phyloP scores from a whole-genome alignment of 768 basidiomycete species.

The Tylopilus felleus region DNA sequence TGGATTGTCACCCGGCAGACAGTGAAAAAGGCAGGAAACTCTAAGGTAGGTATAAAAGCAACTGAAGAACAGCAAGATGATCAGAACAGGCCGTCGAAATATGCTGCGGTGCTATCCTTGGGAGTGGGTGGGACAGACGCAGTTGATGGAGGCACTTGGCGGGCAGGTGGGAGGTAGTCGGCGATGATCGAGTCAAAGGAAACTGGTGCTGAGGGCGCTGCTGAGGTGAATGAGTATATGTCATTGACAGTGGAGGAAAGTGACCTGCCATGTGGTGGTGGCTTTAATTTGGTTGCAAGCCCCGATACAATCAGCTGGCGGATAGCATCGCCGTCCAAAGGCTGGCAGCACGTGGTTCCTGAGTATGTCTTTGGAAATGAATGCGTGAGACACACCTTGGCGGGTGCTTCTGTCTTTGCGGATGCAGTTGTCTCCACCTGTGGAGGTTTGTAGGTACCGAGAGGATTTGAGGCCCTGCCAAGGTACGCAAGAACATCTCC shows the following conservation, averaged over 20 bases:
- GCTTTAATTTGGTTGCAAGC: conserved; percentile 55
- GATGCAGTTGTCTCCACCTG: conserved; percentile 23
- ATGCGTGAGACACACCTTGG: conserved; percentile 33
- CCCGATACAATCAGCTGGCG: conserved; percentile 62
- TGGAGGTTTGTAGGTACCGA: conserved; percentile 66
- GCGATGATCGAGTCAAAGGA: conserved; percentile 74
- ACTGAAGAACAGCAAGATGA: not conserved
- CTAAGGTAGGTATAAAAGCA: conserved; percentile 17
- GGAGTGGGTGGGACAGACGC: conserved; percentile 5
- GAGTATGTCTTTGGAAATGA: not conserved
- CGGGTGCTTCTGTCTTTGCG: conserved; percentile 35
- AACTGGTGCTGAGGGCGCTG: conserved; percentile 40
- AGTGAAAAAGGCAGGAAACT: conserved; percentile 6
- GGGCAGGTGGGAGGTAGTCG: conserved; percentile 58
- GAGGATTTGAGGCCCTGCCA: conserved; percentile 76
- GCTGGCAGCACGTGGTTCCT: conserved; percentile 24
- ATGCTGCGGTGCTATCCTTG: conserved; percentile 33
- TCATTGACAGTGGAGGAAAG: not conserved
- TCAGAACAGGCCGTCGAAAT: conserved; percentile 42
- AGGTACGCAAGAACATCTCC: conserved; percentile 88
- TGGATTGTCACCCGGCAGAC: not conserved
- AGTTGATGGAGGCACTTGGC: conserved; percentile 16
- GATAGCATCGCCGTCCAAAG: conserved; percentile 62
- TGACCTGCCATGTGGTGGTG: conserved; percentile 42
- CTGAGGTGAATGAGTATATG: conserved; percentile 8